Percentiles rank a stretch among this genome's conserved stretches.
Conservation (phyloP, 1,284 basidiomycete species). For the Trichosporon inkin region DNA sequence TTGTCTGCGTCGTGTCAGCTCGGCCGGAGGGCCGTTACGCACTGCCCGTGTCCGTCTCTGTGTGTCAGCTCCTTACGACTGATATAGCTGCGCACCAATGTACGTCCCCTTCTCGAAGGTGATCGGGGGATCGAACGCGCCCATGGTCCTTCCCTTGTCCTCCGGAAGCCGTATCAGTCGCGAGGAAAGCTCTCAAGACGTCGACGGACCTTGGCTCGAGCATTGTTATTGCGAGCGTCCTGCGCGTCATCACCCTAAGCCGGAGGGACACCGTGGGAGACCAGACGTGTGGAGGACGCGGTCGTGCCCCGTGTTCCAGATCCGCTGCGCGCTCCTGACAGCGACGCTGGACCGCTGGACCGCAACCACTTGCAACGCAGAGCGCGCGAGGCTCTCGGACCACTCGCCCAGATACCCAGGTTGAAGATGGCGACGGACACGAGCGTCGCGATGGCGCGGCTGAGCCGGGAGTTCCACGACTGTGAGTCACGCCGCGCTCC, state of each 20-base stretch:
- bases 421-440: constrained; percentile 4
- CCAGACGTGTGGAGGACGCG: background rate
- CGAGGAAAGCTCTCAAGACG: too few relatives aligned
- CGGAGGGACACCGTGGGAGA: background rate
- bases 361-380: background rate
- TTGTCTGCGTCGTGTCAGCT: constrained; percentile 56
- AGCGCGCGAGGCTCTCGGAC: background rate
- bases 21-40: constrained; percentile 13
- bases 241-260: background rate
- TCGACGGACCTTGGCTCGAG: background rate
- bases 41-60: constrained; percentile 50
- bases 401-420: background rate
- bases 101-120: constrained; percentile 46
- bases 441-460: constrained; percentile 19
- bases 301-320: constrained; percentile 5
- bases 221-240: background rate
- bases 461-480: constrained; percentile 19
- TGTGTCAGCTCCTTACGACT: background rate
- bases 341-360: background rate
- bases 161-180: background rate
- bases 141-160: constrained; percentile 27
- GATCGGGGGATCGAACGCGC: constrained; percentile 45
- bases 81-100: constrained; percentile 31
- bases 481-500: constrained; percentile 12
- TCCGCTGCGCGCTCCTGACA: background rate